These are phyloP conservation scores for Chalara sp. DNA, from an alignment of 2,329 filamentous ascomycete species.

Conservation along the genomic window DNA sequence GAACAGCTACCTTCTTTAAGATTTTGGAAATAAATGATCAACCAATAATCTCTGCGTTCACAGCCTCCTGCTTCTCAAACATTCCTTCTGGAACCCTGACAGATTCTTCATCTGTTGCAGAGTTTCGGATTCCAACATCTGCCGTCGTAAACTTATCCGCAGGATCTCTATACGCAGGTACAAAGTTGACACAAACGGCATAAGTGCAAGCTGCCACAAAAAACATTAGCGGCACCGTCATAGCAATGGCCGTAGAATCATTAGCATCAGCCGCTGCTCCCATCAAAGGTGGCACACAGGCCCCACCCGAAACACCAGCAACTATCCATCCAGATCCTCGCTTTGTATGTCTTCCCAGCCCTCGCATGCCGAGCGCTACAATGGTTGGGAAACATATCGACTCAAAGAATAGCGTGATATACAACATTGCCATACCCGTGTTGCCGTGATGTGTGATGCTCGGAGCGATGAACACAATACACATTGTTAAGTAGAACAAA, in stretches of 20 bases:
- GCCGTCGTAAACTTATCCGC: constrained; percentile 14
- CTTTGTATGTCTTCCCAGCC: constrained; percentile 44
- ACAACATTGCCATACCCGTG: constrained; percentile 43
- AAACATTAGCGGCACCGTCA: constrained; percentile 40
- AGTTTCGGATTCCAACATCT: constrained; percentile 8
- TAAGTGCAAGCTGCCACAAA: constrained; percentile 41
- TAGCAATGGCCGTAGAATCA: constrained; percentile 18
- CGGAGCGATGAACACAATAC: constrained; percentile 42
- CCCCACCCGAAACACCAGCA: constrained; percentile 41
- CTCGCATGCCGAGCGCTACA: constrained; percentile 44
- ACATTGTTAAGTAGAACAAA: constrained; percentile 37
- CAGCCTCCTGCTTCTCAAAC: constrained; percentile 7
- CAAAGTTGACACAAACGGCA: constrained; percentile 33
- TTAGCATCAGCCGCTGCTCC: constrained; percentile 32
- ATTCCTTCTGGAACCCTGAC: constrained; percentile 3
- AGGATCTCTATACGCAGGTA: constrained; percentile 16
- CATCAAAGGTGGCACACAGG: constrained; percentile 39
- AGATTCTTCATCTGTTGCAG: constrained; percentile 7
- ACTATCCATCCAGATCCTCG: constrained; percentile 41
- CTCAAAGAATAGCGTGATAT: constrained; percentile 44
- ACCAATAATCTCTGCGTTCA: not conserved
- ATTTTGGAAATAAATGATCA: too few relatives aligned
- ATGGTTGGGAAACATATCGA: constrained; percentile 47
- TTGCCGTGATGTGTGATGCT: constrained; percentile 41
- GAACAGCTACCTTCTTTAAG: too few relatives aligned